Percentiles rank a stretch among this genome's conserved stretches.
These are phyloP conservation scores for Apiotrichum veenhuisii DNA, from an alignment of 1,284 basidiomycete species.

Conservation along the genomic window DNA sequence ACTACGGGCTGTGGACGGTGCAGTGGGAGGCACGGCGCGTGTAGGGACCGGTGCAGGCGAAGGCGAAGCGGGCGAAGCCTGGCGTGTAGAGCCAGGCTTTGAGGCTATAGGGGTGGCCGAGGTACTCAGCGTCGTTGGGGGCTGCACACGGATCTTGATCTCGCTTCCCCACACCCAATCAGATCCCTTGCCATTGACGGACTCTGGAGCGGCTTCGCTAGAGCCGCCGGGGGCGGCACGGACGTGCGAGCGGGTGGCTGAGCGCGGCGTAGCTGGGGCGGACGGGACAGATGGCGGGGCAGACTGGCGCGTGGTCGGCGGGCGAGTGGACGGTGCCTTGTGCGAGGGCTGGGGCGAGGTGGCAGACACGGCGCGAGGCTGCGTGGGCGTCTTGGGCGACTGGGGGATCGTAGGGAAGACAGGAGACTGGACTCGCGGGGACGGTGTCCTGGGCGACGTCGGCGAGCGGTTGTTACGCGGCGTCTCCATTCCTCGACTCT, in stretches of 20 bases:
- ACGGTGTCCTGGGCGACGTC: background rate
- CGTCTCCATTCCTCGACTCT: too few species aligned
- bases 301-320: too few species aligned
- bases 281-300: too few species aligned
- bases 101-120: background rate
- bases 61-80: too few species aligned
- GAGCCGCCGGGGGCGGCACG: background rate
- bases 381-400: too few species aligned
- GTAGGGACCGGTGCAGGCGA: background rate
- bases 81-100: background rate
- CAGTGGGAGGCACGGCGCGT: background rate
- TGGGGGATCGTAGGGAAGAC: background rate
- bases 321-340: too few species aligned
- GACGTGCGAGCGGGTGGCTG: background rate
- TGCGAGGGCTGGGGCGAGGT: too few species aligned
- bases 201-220: background rate
- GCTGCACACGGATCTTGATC: constrained; percentile 35
- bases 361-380: too few species aligned
- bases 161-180: background rate
- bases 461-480: too few species aligned
- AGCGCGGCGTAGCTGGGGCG: background rate
- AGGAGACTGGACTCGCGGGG: background rate
- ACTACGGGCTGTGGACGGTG: background rate
- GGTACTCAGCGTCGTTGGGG: constrained; percentile 27
- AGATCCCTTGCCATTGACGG: background rate